phyloP scores from a whole-genome alignment of 345 rosid genomes.

The Gossypium turneri region DNA sequence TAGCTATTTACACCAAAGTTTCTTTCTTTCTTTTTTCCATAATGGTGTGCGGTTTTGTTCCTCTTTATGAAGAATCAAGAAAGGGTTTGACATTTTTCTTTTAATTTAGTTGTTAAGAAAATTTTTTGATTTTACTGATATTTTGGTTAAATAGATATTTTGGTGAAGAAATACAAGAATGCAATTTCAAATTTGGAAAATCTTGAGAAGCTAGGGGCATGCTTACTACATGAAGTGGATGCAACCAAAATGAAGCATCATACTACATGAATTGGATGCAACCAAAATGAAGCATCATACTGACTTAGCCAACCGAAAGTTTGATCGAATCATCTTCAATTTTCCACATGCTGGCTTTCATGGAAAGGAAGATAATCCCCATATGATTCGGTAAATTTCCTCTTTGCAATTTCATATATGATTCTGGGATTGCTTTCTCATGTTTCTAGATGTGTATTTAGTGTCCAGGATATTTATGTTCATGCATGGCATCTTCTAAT shows the following conservation, averaged over 20 bases:
- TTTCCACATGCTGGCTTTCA: conserved; percentile 67
- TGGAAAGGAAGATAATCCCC: conserved; percentile 31
- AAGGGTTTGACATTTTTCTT: background rate
- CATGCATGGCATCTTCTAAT: background rate
- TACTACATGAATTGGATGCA: conserved; percentile 52
- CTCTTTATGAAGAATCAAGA: background rate
- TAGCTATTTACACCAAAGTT: background rate
- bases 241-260: conserved; percentile 40
- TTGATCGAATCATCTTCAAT: conserved; percentile 46
- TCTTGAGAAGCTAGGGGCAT: conserved; percentile 39
- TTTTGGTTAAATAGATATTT: conserved; percentile 22
- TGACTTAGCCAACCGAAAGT: conserved; percentile 31
- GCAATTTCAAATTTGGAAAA: conserved; percentile 38
- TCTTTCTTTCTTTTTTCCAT: background rate
- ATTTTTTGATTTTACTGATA: background rate
- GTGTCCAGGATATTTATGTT: background rate
- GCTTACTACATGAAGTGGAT: conserved; percentile 46
- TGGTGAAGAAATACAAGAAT: conserved; percentile 35
- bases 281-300: conserved; percentile 34
- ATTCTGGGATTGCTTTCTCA: background rate
- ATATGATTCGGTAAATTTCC: background rate
- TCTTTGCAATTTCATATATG: background rate
- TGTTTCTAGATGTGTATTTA: background rate
- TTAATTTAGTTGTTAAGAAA: too few relatives aligned
- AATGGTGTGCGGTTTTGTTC: background rate